These are phyloP conservation scores for Phytophthora capsici DNA, from an alignment of 352 stramenopile species.

Conservation along the genomic window DNA sequence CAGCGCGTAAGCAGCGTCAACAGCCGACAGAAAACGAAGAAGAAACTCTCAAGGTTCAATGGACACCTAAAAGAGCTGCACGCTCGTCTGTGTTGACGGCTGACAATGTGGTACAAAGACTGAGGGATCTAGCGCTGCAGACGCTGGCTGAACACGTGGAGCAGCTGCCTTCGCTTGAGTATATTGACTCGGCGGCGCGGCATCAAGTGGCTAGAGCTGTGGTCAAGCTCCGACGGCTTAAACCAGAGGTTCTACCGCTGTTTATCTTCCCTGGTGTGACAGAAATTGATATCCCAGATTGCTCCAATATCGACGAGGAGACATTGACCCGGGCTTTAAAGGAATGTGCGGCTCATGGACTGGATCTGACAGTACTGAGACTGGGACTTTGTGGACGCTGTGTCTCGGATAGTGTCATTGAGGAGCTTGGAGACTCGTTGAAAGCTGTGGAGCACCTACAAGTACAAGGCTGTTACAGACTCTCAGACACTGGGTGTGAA, in stretches of 20 bases:
- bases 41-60: conserved; percentile 35
- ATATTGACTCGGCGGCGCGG: conserved; percentile 67
- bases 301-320: conserved; percentile 79
- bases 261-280: conserved; percentile 85
- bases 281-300: conserved; percentile 85
- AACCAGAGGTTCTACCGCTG: conserved; percentile 70
- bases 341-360: conserved; percentile 46
- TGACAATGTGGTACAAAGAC: conserved; percentile 52
- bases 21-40: conserved; percentile 20
- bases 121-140: conserved; percentile 63
- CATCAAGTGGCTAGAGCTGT: conserved; percentile 66
- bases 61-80: conserved; percentile 59
- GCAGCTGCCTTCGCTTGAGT: conserved; percentile 69
- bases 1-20: conserved; percentile 55
- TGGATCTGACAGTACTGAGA: conserved; percentile 60
- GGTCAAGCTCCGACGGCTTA: conserved; percentile 65
- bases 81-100: conserved; percentile 54
- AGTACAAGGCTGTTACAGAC: conserved; percentile 77
- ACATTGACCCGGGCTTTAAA: conserved; percentile 65
- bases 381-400: conserved; percentile 81
- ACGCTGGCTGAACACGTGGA: conserved; percentile 72
- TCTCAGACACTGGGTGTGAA: conserved; percentile 74
- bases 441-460: conserved; percentile 69
- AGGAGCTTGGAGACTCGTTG: conserved; percentile 72
- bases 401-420: conserved; percentile 76